Evolutionary conservation across 257 asterid genomes (phyloP).

Genomic region (Lycium ferocissimum): DNA sequence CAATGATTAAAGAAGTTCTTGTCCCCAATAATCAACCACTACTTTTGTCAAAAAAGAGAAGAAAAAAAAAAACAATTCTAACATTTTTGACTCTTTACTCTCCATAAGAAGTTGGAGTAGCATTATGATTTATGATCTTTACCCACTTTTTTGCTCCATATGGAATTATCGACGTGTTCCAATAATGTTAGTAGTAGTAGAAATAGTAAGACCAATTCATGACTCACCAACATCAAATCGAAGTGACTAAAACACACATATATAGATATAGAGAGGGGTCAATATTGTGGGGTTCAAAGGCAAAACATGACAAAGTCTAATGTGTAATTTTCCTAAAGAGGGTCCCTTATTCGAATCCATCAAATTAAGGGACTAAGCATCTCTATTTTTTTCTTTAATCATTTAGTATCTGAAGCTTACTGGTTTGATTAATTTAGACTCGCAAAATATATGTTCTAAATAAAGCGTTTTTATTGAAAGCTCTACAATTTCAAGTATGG

Average conservation of each 20-base stretch:
- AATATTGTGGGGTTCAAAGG: not conserved
- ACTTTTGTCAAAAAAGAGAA: too few relatives aligned
- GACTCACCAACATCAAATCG: conserved; percentile 38
- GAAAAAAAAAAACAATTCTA: not conserved
- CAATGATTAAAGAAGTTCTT: too few relatives aligned
- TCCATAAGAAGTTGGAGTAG: conserved; percentile 35
- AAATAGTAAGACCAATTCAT: conserved; percentile 23
- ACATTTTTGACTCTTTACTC: conserved; percentile 38
- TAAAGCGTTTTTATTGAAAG: too few relatives aligned
- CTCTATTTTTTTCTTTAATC: not conserved
- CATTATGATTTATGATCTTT: not conserved
- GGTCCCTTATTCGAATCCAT: not conserved
- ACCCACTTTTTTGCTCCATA: conserved; percentile 30
- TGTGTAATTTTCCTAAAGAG: not conserved
- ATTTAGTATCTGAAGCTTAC: not conserved
- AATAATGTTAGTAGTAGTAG: not conserved
- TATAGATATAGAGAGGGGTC: not conserved
- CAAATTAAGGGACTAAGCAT: too few relatives aligned
- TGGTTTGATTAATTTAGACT: not conserved
- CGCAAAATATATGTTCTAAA: too few relatives aligned
- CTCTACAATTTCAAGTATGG: too few relatives aligned
- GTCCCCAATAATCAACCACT: too few relatives aligned
- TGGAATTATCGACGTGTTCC: conserved; percentile 35
- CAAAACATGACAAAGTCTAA: conserved; percentile 6
- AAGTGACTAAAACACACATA: not conserved